Evolutionary conservation across 495 filamentous ascomycete species (phyloP).

Genomic region (Xylaria scruposa): DNA sequence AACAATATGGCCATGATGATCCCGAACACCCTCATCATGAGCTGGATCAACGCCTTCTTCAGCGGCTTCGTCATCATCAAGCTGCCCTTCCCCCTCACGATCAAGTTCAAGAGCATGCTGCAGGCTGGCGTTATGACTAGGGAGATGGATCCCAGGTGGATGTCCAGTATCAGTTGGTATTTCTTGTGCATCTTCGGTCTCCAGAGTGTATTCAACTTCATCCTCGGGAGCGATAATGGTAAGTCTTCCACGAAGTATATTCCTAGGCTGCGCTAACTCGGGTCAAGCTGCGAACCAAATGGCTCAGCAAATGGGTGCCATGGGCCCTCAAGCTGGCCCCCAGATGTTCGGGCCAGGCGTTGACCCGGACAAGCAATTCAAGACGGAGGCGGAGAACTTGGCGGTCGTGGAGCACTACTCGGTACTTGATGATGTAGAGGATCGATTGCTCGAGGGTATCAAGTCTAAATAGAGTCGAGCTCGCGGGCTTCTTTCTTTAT

Average conservation of each 20-base stretch:
- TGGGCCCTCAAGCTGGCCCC: conserved; percentile 68
- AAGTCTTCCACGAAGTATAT: conserved; percentile 39
- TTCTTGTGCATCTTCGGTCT: conserved; percentile 96
- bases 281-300: conserved; percentile 88
- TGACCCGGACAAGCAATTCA: conserved; percentile 92
- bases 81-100: conserved; percentile 96
- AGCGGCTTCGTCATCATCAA: conserved; percentile 98
- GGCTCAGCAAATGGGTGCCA: conserved; percentile 88
- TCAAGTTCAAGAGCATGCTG: conserved; percentile 99
- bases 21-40: conserved; percentile 98
- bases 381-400: conserved; percentile 89
- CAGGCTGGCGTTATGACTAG: conserved; percentile 94
- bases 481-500: neutral
- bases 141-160: conserved; percentile 97
- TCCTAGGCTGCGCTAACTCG: conserved; percentile 16
- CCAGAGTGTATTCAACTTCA: conserved; percentile 96
- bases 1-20: conserved; percentile 99
- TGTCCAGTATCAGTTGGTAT: conserved; percentile 98
- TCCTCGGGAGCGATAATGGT: conserved; percentile 96
- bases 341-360: conserved; percentile 92
- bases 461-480: conserved; percentile 42
- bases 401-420: conserved; percentile 94
- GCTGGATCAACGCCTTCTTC: conserved; percentile 99
- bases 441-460: conserved; percentile 71
- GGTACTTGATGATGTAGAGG: conserved; percentile 84